phyloP scores from a whole-genome alignment of 805 yeast genomes.

The Ogataea siamensis region DNA sequence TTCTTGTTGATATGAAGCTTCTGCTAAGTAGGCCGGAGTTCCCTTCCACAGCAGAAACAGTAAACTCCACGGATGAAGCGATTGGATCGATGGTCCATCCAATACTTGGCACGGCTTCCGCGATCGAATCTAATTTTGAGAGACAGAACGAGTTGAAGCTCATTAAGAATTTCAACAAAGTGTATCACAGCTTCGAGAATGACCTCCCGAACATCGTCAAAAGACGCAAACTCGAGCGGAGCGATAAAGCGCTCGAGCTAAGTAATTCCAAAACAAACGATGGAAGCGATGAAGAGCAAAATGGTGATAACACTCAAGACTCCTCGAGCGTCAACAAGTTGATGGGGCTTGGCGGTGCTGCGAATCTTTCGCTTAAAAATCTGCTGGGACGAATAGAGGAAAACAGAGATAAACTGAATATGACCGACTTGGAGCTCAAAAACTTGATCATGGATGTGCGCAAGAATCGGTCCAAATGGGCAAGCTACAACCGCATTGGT shows the following conservation, averaged over 20 bases:
- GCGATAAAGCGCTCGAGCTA: constrained; percentile 65
- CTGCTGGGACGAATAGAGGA: constrained; percentile 74
- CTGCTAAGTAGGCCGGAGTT: constrained; percentile 31
- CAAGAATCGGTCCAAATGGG: constrained; percentile 96
- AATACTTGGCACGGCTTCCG: constrained; percentile 35
- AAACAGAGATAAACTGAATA: constrained; percentile 67
- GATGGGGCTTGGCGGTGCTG: constrained; percentile 55
- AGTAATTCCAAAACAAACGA: constrained; percentile 22
- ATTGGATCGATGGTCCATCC: constrained; percentile 37
- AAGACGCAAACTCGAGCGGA: constrained; percentile 73
- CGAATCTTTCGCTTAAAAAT: constrained; percentile 75
- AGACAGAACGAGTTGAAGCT: constrained; percentile 37
- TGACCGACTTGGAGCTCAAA: constrained; percentile 81
- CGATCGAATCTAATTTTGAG: constrained; percentile 42
- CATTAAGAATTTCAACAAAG: constrained; percentile 64
- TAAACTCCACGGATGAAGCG: constrained; percentile 30
- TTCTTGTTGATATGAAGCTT: constrained; percentile 19
- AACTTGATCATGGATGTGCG: constrained; percentile 88
- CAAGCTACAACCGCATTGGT: constrained; percentile 90
- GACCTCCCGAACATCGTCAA: constrained; percentile 74
- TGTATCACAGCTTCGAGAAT: constrained; percentile 73
- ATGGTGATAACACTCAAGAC: constrained; percentile 21
- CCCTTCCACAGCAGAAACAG: constrained; percentile 28
- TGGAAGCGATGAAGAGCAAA: constrained; percentile 15
- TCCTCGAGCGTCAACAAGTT: constrained; percentile 29